Conservation (phyloP, 805 yeast species). For the Isabelozyma pseudorhagii region DNA sequence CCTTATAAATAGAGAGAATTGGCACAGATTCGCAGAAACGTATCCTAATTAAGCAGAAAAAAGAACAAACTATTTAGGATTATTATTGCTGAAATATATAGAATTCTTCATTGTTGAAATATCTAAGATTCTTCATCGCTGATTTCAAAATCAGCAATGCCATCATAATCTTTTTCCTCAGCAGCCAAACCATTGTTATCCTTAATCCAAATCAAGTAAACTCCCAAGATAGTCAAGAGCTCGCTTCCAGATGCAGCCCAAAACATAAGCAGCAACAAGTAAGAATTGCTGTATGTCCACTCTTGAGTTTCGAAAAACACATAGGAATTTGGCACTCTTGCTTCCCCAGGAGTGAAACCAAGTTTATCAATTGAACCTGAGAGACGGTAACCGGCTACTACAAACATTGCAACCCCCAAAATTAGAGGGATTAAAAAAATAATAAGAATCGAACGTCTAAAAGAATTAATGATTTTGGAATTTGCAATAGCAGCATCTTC, state of each 20-base stretch:
- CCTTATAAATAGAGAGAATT: no score
- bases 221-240: background rate
- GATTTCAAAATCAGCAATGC: constrained; percentile 12
- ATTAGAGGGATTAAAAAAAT: constrained; percentile 24
- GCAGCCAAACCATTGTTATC: constrained; percentile 26
- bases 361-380: background rate
- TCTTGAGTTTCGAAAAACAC: background rate
- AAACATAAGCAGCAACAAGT: background rate
- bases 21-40: no score
- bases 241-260: background rate
- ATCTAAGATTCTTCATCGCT: constrained; percentile 10
- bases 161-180: constrained; percentile 14
- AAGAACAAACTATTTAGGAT: no score
- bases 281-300: background rate
- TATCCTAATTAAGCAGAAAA: no score
- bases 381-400: background rate
- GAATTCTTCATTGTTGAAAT: background rate
- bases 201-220: constrained; percentile 28
- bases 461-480: constrained; percentile 15
- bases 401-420: background rate
- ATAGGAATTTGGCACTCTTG: background rate
- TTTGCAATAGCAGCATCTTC: constrained; percentile 12
- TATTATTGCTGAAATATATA: background rate
- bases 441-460: constrained; percentile 21
- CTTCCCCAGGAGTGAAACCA: background rate